Conservation (phyloP, 2,329 filamentous ascomycete genomes). For the Boeremia exigua region DNA sequence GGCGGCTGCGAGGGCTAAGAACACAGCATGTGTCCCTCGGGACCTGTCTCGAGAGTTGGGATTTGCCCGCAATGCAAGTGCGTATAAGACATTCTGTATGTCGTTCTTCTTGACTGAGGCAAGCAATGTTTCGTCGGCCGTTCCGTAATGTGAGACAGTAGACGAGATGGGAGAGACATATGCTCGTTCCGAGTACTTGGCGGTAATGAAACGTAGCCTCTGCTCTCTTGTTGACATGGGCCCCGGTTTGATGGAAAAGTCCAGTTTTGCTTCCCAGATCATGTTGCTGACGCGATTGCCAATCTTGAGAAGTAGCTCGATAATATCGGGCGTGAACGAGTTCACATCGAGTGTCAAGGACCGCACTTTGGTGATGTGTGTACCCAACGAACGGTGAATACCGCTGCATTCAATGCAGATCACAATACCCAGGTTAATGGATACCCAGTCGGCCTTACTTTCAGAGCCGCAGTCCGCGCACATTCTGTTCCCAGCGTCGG, state of each 20-base stretch:
- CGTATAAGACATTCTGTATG: constrained; percentile 90
- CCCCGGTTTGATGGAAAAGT: constrained; percentile 73
- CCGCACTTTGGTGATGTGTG: constrained; percentile 96
- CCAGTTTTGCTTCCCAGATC: constrained; percentile 90
- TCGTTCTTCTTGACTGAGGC: constrained; percentile 97
- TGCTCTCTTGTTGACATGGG: constrained; percentile 85
- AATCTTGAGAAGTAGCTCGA: constrained; percentile 88
- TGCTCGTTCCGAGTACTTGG: constrained; percentile 86
- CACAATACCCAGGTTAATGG: constrained; percentile 94
- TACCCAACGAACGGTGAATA: constrained; percentile 93
- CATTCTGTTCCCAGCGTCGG: constrained; percentile 89
- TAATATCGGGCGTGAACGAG: constrained; percentile 95
- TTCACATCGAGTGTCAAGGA: constrained; percentile 94
- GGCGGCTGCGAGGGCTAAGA: constrained; percentile 87
- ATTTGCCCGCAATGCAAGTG: constrained; percentile 82
- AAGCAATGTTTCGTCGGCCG: constrained; percentile 84
- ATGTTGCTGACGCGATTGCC: constrained; percentile 96
- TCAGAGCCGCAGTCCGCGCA: constrained; percentile 94
- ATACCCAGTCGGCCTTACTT: constrained; percentile 97
- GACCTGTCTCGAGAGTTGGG: constrained; percentile 82
- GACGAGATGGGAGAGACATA: constrained; percentile 81
- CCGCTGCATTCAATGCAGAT: constrained; percentile 98
- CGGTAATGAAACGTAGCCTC: constrained; percentile 90
- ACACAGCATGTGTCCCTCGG: constrained; percentile 85
- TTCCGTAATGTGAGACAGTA: constrained; percentile 75